Base-by-base conservation (phyloP, 768 basidiomycete species). In the Porphyrellus cyaneotinctus region DNA sequence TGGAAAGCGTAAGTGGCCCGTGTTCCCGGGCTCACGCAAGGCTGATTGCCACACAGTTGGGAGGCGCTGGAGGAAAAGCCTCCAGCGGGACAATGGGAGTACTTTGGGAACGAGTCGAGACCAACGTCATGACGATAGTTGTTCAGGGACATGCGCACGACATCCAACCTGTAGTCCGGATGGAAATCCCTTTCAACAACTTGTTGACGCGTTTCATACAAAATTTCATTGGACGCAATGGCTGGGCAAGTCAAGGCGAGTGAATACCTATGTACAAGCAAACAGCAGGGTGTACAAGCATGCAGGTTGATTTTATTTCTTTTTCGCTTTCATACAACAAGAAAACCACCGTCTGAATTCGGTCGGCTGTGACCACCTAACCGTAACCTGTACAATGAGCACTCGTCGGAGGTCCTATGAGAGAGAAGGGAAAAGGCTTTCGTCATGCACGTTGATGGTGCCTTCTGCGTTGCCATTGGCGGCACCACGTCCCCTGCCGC, bases 391-490 rank as follows among this genome's bases (percentile, higher is more conserved):
- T 52, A 57, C 38, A 49, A 52, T 30, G 52, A 46, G 23, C 17
- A 47, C 26, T 36, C 35, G 51, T 42, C 43, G 33, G 43, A 28
- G 6, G 39, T 58, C 22, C 56, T 70, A 80, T 56, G 88, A 79
- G 59, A 97, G 80, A 59, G 93, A 91, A 41, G 93, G 93, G 84
- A 97, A 97, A 54, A 91, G 92, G 24, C 73, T 75, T 72, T 90
- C 77, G 71, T 97, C 93, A 63, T 84, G 85, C 58, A 94, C 88
- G 66, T 87, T 79, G 71, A 92, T 75, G 54, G 62, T 50, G 41
- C 73, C 57, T 36, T 75, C 53, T 43, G 64, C 45, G 54, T 65
- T 61, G 58, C 75, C 75, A 55, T 74, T 44, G 51, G 66, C 51
- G 46, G 72, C 70, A 55, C 79, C 79, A 46, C 75, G 74, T 28